phyloP scores from a whole-genome alignment of 2,329 filamentous ascomycete genomes.

The Camillea tinctor region DNA sequence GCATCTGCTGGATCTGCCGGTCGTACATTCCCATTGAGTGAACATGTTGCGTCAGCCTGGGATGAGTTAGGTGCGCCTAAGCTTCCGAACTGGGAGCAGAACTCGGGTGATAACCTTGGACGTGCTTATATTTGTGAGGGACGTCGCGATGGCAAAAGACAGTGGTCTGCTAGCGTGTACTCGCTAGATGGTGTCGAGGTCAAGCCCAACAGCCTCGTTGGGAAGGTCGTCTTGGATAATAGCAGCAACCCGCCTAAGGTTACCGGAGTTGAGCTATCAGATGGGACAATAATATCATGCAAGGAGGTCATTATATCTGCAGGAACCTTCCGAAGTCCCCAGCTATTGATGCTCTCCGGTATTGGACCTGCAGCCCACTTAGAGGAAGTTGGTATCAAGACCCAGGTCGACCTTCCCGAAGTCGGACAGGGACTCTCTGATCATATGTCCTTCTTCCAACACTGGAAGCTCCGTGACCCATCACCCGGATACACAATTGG shows the following conservation, averaged over 20 bases:
- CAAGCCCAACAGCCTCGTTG: slow-evolving; percentile 24
- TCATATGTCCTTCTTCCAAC: slow-evolving; percentile 30
- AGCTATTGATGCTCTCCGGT: slow-evolving; percentile 39
- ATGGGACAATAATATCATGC: slow-evolving; percentile 21
- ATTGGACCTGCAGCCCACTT: slow-evolving; percentile 30
- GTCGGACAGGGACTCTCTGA: slow-evolving; percentile 24
- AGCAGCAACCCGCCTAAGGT: slow-evolving; percentile 16
- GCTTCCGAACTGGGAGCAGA: slow-evolving; percentile 21
- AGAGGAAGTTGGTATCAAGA: slow-evolving; percentile 20
- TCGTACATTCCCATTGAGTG: slow-evolving; percentile 35
- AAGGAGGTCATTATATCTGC: slow-evolving; percentile 38
- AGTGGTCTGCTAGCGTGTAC: slow-evolving; percentile 29
- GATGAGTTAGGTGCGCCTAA: slow-evolving; percentile 27
- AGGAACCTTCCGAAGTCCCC: slow-evolving; percentile 36
- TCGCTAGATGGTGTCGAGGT: slow-evolving; percentile 24
- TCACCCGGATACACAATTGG: slow-evolving; percentile 31
- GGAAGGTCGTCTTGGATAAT: slow-evolving; percentile 21
- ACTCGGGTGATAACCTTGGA: slow-evolving; percentile 29
- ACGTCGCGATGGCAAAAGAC: slow-evolving; percentile 27
- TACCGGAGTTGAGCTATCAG: slow-evolving; percentile 24
- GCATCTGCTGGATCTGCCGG: slow-evolving; percentile 21
- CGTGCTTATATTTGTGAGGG: slow-evolving; percentile 32
- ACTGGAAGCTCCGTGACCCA: slow-evolving; percentile 32
- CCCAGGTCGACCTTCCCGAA: slow-evolving; percentile 27
- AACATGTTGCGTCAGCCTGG: slow-evolving; percentile 32